A percentile compares a stretch with the other conserved stretches of the same genome.
Evolutionary conservation across 2,329 filamentous ascomycete species (phyloP).

Genomic region (Aspergillus ibericus): DNA sequence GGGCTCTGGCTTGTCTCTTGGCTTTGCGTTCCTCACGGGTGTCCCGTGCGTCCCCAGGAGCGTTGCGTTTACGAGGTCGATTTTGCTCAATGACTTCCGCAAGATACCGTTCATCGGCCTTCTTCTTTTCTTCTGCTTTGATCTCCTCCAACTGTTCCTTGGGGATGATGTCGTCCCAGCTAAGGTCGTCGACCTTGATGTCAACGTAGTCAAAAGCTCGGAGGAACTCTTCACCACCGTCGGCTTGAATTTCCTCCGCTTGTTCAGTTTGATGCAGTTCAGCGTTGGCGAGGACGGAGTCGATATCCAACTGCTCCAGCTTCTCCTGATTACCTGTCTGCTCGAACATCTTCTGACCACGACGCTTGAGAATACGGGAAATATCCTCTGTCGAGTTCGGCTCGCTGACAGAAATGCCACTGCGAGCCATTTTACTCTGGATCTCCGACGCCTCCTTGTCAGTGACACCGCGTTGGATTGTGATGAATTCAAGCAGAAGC

Average conservation of each 20-base stretch:
- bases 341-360: constrained; percentile 99
- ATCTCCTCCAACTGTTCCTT: constrained; percentile 87
- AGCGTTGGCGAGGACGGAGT: constrained; percentile 93
- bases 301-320: constrained; percentile 94
- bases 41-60: constrained; percentile 53
- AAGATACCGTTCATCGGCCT: constrained; percentile 78
- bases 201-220: constrained; percentile 88
- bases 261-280: constrained; percentile 97
- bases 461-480: constrained; percentile 93
- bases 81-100: constrained; percentile 81
- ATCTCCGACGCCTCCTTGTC: constrained; percentile 88
- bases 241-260: constrained; percentile 88
- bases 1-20: constrained; percentile 70
- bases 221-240: constrained; percentile 95
- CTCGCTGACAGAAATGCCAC: constrained; percentile 62
- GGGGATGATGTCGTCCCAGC: constrained; percentile 98
- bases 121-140: constrained; percentile 83
- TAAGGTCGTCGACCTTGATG: constrained; percentile 87
- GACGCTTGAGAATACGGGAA: constrained; percentile 91
- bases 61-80: constrained; percentile 72
- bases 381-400: constrained; percentile 93
- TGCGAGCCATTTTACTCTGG: constrained; percentile 71
- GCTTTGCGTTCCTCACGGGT: constrained; percentile 65
- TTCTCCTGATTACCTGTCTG: constrained; percentile 96
- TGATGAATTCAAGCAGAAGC: constrained; percentile 93